A percentile compares a stretch with the other conserved stretches of the same genome.
Evolutionary conservation across 2,329 filamentous ascomycete species (phyloP).

Genomic region (Neonectria punicea): DNA sequence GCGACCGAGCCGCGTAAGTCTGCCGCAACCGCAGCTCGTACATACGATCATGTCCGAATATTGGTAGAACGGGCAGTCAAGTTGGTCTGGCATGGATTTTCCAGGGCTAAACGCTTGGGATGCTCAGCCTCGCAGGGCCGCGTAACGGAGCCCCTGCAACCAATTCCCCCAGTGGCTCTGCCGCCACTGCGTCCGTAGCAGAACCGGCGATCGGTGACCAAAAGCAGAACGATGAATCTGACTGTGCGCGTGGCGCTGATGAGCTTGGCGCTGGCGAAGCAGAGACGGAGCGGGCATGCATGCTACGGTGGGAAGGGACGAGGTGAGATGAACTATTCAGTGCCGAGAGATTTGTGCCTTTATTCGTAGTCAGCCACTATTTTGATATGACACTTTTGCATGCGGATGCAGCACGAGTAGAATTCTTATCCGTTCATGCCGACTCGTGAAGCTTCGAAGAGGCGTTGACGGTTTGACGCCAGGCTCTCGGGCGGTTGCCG

Average conservation of each 20-base stretch:
- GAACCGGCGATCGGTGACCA: background rate
- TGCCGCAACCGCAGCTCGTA: background rate
- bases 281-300: background rate
- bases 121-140: constrained; percentile 41
- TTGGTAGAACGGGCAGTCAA: background rate
- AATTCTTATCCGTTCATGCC: background rate
- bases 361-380: no score
- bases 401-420: no score
- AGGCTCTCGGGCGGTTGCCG: constrained; percentile 10
- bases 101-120: constrained; percentile 2
- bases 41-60: background rate
- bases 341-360: no score
- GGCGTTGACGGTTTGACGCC: constrained; percentile 9
- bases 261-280: background rate
- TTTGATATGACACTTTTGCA: background rate
- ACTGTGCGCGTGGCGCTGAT: constrained; percentile 7
- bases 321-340: background rate
- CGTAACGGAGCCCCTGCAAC: constrained; percentile 16
- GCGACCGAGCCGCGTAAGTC: background rate
- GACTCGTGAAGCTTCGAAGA: background rate
- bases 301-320: background rate
- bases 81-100: background rate
- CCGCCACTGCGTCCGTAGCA: background rate
- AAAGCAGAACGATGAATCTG: constrained; percentile 9
- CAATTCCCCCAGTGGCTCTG: background rate